Evolutionary conservation across 768 basidiomycete genomes (phyloP).

Genomic region (Kwoniella europaea): DNA sequence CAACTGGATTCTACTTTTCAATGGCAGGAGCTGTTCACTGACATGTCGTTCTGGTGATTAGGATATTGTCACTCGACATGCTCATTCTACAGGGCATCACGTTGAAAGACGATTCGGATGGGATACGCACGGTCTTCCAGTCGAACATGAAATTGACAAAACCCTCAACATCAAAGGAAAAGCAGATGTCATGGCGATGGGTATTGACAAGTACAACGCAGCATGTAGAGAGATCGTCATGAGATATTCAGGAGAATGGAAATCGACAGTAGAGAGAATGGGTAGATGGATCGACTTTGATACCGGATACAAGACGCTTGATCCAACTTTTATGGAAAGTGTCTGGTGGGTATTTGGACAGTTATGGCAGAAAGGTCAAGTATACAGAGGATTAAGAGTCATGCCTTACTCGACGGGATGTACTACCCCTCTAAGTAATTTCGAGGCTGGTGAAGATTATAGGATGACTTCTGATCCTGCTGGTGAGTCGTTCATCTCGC

Average conservation of each 20-base stretch:
- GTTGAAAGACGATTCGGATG: constrained; percentile 95
- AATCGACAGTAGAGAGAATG: constrained; percentile 92
- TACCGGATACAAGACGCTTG: constrained; percentile 98
- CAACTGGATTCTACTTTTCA: not conserved
- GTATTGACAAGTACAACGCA: constrained; percentile 95
- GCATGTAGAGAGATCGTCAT: constrained; percentile 97
- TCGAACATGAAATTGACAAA: constrained; percentile 99
- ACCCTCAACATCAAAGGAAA: constrained; percentile 87
- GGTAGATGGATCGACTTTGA: constrained; percentile 99
- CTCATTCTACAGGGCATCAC: constrained; percentile 87
- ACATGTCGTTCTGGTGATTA: constrained; percentile 53
- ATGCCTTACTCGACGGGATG: constrained; percentile 99
- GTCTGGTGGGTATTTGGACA: constrained; percentile 99
- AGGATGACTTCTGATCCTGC: constrained; percentile 93
- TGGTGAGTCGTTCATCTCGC: constrained; percentile 61
- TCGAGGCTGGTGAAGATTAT: constrained; percentile 92
- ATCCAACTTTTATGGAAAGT: constrained; percentile 91
- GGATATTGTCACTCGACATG: constrained; percentile 98
- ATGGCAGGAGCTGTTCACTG: not conserved
- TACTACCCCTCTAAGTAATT: constrained; percentile 95
- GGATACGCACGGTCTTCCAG: constrained; percentile 98
- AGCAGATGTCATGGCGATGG: constrained; percentile 91
- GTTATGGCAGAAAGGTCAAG: constrained; percentile 87
- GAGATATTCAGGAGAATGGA: constrained; percentile 95
- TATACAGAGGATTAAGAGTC: constrained; percentile 90